Evolutionary conservation across 164 flowering plant species (phyloP), one percentile per base, ranked within the genome.

Genomic region (Houttuynia cordata): DNA sequence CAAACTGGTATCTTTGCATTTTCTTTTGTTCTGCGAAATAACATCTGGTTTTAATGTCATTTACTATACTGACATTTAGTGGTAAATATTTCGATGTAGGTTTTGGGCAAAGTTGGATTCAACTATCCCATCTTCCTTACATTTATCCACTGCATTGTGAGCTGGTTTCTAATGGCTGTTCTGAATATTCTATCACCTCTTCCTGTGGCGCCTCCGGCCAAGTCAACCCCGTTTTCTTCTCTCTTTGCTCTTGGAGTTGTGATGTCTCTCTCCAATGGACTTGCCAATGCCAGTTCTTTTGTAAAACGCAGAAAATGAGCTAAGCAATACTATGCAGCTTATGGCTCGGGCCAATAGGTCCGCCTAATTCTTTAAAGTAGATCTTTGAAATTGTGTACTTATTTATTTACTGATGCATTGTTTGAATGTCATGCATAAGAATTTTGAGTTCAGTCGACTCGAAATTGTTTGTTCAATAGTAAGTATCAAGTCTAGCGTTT

Each of bases 191-290:
- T 89, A 10, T 86, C 92, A 23, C 61, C 83, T 47, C 90, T 89
- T 20, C 92, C 96, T 25, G 79, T 83, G 55, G 63, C 91, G 50
- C 88, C 96, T 71, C 75, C 93, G 13, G 56, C 91, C 69, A 93
- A 83, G 70, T 70, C 91, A 0, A 73, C 83, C 24, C 80, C 80
- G 23, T 82, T 74, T 37, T 78, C 98, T 66, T 72, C 86, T 21
- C 68, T 91, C 51, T 62, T 84, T 51, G 68, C 87, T 56, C 95
- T 92, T 53, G 98, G 96, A 15, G 62, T 82, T 34, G 98, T 92
- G 53, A 92, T 92, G 98, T 81, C 91, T 62, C 77, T 92, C 25
- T 89, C 96, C 50, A 92, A 86, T 57, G 96, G 98, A 62, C 91
- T 92, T 66, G 98, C 98, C 47, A 92, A 92, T 83, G 88, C 87